Conservation (phyloP, 139 green algal genomes). For the Desmodesmus armatus region DNA sequence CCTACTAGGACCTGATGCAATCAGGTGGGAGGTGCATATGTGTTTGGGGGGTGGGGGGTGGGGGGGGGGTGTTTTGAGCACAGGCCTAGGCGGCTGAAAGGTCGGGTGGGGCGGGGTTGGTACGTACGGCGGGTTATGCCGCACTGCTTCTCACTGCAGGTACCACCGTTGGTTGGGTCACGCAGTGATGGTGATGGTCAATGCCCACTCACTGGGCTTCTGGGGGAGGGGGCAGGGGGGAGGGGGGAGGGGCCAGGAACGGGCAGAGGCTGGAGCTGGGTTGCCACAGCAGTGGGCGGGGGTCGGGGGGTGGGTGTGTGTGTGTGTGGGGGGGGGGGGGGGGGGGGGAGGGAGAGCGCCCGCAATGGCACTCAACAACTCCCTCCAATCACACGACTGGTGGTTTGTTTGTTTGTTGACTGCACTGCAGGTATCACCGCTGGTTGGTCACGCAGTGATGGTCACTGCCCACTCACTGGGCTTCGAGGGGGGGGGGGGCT, state of each 20-base stretch:
- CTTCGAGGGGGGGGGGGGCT: no score
- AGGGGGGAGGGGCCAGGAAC: no score
- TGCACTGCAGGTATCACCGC: slow-evolving; percentile 30
- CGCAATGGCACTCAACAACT: background rate
- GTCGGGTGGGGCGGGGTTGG: no score
- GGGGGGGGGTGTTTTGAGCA: no score
- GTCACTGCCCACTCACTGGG: slow-evolving; percentile 27
- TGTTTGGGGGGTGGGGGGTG: no score
- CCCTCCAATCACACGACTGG: background rate
- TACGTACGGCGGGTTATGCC: no score
- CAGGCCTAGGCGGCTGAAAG: no score
- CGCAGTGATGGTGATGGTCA: slow-evolving; percentile 25
- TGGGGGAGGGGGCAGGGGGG: no score
- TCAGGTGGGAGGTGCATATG: no score
- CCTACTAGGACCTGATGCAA: background rate
- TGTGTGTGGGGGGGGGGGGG: background rate
- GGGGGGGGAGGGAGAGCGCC: background rate
- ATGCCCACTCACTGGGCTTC: slow-evolving; percentile 1
- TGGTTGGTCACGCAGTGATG: slow-evolving; percentile 29
- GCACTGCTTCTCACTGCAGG: background rate
- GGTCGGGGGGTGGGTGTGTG: no score
- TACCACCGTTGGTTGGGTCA: slow-evolving; percentile 37
- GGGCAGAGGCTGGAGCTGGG: no score
- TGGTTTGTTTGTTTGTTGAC: background rate
- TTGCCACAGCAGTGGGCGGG: no score